Percentiles rank a stretch among this genome's conserved stretches.
Conservation (phyloP, 768 basidiomycete genomes). For the Leucosporidium creatinivorum region DNA sequence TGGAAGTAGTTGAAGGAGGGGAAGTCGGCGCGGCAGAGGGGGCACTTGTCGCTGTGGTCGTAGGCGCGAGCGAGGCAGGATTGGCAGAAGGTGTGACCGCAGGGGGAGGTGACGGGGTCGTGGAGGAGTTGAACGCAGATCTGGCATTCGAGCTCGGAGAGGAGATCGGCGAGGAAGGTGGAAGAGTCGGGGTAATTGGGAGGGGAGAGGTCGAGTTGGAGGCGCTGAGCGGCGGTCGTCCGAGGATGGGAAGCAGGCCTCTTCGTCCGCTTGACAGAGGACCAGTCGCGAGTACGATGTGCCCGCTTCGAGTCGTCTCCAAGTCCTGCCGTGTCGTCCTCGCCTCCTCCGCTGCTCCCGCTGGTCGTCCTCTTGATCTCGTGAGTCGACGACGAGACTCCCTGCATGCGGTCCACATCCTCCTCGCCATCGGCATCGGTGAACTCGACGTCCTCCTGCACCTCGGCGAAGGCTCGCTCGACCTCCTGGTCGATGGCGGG, state of each 20-base stretch:
- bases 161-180: conserved; percentile 43
- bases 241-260: neutral
- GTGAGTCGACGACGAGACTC: neutral
- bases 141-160: conserved; percentile 72
- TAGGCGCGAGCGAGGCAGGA: conserved; percentile 82
- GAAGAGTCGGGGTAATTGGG: conserved; percentile 7
- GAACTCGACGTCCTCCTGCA: conserved; percentile 54
- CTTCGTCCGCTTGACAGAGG: conserved; percentile 11
- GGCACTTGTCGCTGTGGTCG: conserved; percentile 75
- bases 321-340: neutral
- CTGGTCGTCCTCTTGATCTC: conserved; percentile 20
- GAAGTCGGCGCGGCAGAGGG: conserved; percentile 72
- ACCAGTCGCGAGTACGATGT: conserved; percentile 1
- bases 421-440: conserved; percentile 37
- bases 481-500: neutral
- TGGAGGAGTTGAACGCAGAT: conserved; percentile 79
- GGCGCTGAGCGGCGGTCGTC: neutral
- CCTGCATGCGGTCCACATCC: too few species aligned
- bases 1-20: conserved; percentile 49
- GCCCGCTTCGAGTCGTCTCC: conserved; percentile 18
- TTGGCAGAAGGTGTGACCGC: conserved; percentile 91
- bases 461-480: conserved; percentile 16
- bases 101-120: conserved; percentile 84
- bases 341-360: conserved; percentile 23
- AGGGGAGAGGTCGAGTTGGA: neutral